Evolutionary conservation across 495 filamentous ascomycete genomes (phyloP), one percentile per base, ranked within the genome.

Genomic region (Choiromyces venosus): DNA sequence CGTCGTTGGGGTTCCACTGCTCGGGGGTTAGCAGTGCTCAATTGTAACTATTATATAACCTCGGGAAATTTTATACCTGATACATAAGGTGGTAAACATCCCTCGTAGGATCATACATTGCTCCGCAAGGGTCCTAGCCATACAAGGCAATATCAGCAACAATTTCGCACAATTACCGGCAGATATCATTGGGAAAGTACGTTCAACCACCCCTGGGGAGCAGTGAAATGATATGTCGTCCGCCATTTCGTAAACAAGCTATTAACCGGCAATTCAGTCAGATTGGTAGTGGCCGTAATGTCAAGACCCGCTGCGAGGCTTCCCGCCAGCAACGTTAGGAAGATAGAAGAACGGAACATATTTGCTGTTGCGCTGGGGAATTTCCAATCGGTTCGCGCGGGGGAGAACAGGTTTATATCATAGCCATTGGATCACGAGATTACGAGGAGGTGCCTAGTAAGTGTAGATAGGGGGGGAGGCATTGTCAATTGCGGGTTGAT

Each of bases 181-280:
- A 61, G 67, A 25, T 4, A 44, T n/a, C n/a, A n/a, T n/a, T n/a
- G 36, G 36, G 37, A 33, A 70, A 9, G 1, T 64, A 79, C 87
- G 71, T 89, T 88, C 82, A 87, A 81, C 86, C 87, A 89, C 37
- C 85, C 86, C 66, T 80, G 79, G 7, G 86, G 84, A 8, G 87
- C 85, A 8, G 82, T 81, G 52, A 89, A 82, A 73, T 88, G 87
- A 65, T 82, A 86, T 6, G 73, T 82, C 33, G 87, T 87, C 37
- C 86, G 78, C 84, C 85, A 86, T 76, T 82, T 69, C 8, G 71
- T 79, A 37, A 78, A 78, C n/a, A 79, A 61, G 29, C 77, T 78
- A 40, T 79, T 78, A 65, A 73, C 78, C 3, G 61, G 66, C 9
- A 61, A 33, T 61, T 61, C 25, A 5, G 52, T 25, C 52, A 61